A percentile compares a stretch with the other conserved stretches of the same genome.
Evolutionary conservation across 2,329 filamentous ascomycete species (phyloP).

Genomic region (Fusarium papillatum): DNA sequence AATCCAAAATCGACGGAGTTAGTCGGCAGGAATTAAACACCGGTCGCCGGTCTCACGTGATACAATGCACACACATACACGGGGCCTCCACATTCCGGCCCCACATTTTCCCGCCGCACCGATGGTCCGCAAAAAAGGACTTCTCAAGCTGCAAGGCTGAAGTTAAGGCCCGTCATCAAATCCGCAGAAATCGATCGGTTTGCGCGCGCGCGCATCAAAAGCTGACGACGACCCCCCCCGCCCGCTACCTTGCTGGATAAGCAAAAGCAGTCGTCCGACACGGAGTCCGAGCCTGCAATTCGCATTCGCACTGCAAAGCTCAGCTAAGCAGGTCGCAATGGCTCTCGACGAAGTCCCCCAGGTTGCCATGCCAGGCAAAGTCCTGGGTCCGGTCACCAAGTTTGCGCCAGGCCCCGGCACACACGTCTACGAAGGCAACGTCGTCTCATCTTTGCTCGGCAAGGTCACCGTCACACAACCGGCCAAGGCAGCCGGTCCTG

Average conservation of each 20-base stretch:
- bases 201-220: constrained; percentile 10
- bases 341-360: constrained; percentile 56
- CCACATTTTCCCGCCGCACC: constrained; percentile 24
- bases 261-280: constrained; percentile 2
- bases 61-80: no score
- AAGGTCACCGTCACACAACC: constrained; percentile 70
- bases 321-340: constrained; percentile 34
- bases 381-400: constrained; percentile 76
- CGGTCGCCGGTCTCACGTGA: constrained; percentile 34
- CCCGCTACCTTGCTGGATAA: constrained; percentile 18
- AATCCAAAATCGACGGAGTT: constrained; percentile 37
- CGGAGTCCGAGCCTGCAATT: constrained; percentile 16
- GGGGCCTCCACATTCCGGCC: constrained; percentile 21
- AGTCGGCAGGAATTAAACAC: constrained; percentile 44
- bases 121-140: constrained; percentile 27
- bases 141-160: constrained; percentile 34
- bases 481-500: constrained; percentile 61
- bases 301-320: constrained; percentile 9
- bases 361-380: constrained; percentile 85
- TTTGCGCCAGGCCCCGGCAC: constrained; percentile 86
- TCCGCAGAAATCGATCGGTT: constrained; percentile 5
- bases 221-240: constrained; percentile 15
- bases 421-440: constrained; percentile 80
- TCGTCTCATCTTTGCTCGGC: constrained; percentile 88
- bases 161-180: constrained; percentile 19